phyloP scores from a whole-genome alignment of 441 rosid species.

The Dalechampia spathulata region DNA sequence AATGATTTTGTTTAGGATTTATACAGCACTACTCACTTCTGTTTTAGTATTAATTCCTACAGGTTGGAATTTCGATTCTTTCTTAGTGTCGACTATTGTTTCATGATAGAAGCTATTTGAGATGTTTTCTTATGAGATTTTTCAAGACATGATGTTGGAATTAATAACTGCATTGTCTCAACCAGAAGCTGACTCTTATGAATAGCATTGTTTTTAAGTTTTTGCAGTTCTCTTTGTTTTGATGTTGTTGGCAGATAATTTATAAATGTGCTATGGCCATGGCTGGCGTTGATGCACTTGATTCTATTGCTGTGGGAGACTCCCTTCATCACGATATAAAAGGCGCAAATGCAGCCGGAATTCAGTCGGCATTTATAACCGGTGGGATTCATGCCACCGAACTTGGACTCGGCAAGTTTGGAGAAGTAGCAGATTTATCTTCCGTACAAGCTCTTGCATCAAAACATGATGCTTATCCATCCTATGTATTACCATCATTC shows the following conservation, averaged over 20 bases:
- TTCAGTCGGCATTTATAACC: conserved; percentile 57
- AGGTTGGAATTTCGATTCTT: too few species aligned
- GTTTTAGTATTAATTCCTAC: too few species aligned
- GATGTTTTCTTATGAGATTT: too few species aligned
- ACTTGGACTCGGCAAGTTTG: conserved; percentile 60
- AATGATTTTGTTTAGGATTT: too few species aligned
- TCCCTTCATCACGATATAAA: conserved; percentile 87
- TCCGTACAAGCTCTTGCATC: conserved; percentile 50
- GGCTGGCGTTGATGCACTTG: conserved; percentile 46
- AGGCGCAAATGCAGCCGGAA: conserved; percentile 81
- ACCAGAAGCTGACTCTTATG: too few species aligned
- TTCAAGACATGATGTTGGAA: neutral
- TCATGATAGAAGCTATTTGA: too few species aligned
- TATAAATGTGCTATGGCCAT: conserved; percentile 71
- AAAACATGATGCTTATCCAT: conserved; percentile 55
- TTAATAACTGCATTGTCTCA: too few species aligned
- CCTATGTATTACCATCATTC: conserved; percentile 72
- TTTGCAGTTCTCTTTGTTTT: neutral
- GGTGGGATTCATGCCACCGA: conserved; percentile 78
- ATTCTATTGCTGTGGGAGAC: conserved; percentile 76
- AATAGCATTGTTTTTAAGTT: neutral
- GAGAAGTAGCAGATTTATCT: conserved; percentile 50
- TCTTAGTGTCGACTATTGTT: too few species aligned
- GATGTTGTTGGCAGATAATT: conserved; percentile 44
- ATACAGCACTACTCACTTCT: too few species aligned